phyloP scores from a whole-genome alignment of 768 basidiomycete species.

The Lentinula detonsa region DNA sequence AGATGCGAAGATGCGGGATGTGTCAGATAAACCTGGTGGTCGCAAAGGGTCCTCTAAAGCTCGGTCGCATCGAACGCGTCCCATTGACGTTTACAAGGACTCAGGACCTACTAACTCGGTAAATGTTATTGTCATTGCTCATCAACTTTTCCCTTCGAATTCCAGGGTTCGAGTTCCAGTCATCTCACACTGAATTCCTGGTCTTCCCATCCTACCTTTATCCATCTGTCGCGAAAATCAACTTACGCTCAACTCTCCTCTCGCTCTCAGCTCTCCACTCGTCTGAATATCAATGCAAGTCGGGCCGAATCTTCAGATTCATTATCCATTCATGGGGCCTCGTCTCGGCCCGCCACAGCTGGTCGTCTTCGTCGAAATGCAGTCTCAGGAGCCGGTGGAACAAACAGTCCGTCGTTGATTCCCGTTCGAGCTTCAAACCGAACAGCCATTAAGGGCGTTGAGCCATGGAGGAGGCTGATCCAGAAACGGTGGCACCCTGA shows the following conservation, averaged over 20 bases:
- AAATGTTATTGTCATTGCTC: slow-evolving; percentile 46
- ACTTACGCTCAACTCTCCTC: slow-evolving; percentile 18
- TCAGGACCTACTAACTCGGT: slow-evolving; percentile 51
- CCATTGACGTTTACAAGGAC: slow-evolving; percentile 55
- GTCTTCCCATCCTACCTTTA: slow-evolving; percentile 21
- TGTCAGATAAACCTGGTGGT: slow-evolving; percentile 62
- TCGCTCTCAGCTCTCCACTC: slow-evolving; percentile 32
- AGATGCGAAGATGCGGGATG: slow-evolving; percentile 71
- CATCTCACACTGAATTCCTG: slow-evolving; percentile 30
- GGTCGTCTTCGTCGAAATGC: slow-evolving; percentile 60
- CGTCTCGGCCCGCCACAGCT: slow-evolving; percentile 36
- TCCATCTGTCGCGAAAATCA: slow-evolving; percentile 21
- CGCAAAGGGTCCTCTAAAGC: slow-evolving; percentile 63
- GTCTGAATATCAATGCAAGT: slow-evolving; percentile 20
- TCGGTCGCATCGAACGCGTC: slow-evolving; percentile 53
- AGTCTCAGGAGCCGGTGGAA: slow-evolving; percentile 21
- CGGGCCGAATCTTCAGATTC: slow-evolving; percentile 43
- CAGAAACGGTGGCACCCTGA: slow-evolving; percentile 67
- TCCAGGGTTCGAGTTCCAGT: slow-evolving; percentile 22
- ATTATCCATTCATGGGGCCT: slow-evolving; percentile 61
- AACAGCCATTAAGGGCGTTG: slow-evolving; percentile 27
- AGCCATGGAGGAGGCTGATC: slow-evolving; percentile 75
- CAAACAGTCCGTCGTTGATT: background rate
- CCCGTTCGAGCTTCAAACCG: slow-evolving; percentile 3
- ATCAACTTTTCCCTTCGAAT: slow-evolving; percentile 12